A percentile compares a stretch with the other conserved stretches of the same genome.
These are phyloP conservation scores for Fraxinus greggii DNA, from an alignment of 305 asterid species.

Conservation along the genomic window DNA sequence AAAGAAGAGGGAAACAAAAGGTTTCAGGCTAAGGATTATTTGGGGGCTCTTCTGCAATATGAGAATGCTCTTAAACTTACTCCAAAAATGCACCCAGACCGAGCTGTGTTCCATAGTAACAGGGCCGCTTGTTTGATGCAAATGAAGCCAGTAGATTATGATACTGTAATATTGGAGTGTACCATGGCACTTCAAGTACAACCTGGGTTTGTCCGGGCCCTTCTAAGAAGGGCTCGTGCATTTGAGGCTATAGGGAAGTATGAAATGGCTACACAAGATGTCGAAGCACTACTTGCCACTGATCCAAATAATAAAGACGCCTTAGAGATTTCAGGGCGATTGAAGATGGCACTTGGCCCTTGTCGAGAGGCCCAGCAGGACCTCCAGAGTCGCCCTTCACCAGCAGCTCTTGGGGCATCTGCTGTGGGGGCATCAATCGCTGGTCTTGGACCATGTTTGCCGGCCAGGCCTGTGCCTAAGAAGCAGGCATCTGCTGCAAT, in stretches of 20 bases:
- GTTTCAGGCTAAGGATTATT: constrained; percentile 78
- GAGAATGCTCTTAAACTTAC: constrained; percentile 78
- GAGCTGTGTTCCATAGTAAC: constrained; percentile 92
- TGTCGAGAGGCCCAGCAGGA: constrained; percentile 86
- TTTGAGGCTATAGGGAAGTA: constrained; percentile 74
- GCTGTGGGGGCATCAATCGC: constrained; percentile 91
- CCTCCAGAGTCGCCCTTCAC: constrained; percentile 96
- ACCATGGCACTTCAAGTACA: constrained; percentile 73
- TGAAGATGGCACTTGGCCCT: constrained; percentile 63
- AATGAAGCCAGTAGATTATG: constrained; percentile 85
- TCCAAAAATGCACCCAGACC: constrained; percentile 77
- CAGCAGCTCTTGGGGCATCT: constrained; percentile 98
- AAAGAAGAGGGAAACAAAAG: constrained; percentile 90
- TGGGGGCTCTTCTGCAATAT: constrained; percentile 74
- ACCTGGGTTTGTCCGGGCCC: constrained; percentile 69
- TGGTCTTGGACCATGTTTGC: constrained; percentile 91
- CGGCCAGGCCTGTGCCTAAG: constrained; percentile 74
- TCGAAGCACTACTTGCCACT: constrained; percentile 52
- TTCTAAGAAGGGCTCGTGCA: constrained; percentile 84
- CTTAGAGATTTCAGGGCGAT: constrained; percentile 63
- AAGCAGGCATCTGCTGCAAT: constrained; percentile 39
- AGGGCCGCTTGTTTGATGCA: constrained; percentile 97
- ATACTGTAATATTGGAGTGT: constrained; percentile 77
- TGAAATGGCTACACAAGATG: constrained; percentile 83
- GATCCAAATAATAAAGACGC: constrained; percentile 75